Conservation (phyloP, 2,329 filamentous ascomycete species). For the Chrysosporium keratinophilum region DNA sequence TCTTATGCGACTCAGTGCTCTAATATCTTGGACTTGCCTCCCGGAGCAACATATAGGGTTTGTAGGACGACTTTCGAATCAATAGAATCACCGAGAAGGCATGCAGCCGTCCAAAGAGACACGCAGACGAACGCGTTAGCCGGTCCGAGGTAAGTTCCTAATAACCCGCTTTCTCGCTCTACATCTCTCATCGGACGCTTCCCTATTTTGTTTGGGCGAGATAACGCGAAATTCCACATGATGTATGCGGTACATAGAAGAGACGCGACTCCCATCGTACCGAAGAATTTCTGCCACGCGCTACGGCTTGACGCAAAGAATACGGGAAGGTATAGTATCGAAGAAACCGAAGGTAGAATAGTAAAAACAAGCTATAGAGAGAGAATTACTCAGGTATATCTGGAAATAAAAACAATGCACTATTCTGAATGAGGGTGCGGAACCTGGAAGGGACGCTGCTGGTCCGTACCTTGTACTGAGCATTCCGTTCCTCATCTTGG, state of each 20-base stretch:
- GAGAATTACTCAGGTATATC: background rate
- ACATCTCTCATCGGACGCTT: conserved; percentile 22
- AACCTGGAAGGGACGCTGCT: background rate
- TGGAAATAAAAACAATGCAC: background rate
- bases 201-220: conserved; percentile 23
- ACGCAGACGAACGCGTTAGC: conserved; percentile 25
- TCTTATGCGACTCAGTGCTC: background rate
- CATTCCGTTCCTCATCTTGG: conserved; percentile 32
- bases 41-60: conserved; percentile 30
- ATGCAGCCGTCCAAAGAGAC: conserved; percentile 24
- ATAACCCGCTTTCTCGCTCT: conserved; percentile 15
- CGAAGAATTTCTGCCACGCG: conserved; percentile 19
- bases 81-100: conserved; percentile 17
- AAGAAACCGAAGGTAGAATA: conserved; percentile 27
- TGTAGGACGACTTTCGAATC: conserved; percentile 18
- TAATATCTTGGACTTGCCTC: conserved; percentile 24
- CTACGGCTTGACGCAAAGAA: conserved; percentile 21
- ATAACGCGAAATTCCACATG: conserved; percentile 26
- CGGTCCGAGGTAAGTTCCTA: conserved; percentile 21
- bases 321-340: conserved; percentile 25
- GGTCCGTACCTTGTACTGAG: conserved; percentile 32
- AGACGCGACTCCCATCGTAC: conserved; percentile 28
- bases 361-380: conserved; percentile 27
- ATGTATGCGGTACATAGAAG: conserved; percentile 31
- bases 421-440: background rate